Conservation (phyloP, 2,329 filamentous ascomycete genomes). For the Fusarium globosum region DNA sequence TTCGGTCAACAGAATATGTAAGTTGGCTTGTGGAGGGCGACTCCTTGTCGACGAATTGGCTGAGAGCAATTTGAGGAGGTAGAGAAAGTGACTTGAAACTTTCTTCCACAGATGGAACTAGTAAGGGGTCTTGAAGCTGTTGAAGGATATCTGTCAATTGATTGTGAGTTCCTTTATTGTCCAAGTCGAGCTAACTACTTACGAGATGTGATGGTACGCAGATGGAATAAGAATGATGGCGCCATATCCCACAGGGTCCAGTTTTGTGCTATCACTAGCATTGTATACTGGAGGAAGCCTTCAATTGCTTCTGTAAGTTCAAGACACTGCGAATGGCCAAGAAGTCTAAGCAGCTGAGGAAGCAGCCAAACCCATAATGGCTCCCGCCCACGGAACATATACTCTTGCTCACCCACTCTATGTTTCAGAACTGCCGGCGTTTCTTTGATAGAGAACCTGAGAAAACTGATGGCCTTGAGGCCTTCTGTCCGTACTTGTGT, state of each 20-base stretch:
- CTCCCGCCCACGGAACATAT: slow-evolving; percentile 66
- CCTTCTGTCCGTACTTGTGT: slow-evolving; percentile 68
- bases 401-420: slow-evolving; percentile 52
- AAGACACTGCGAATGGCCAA: slow-evolving; percentile 63
- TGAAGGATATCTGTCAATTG: slow-evolving; percentile 47
- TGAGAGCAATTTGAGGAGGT: slow-evolving; percentile 54
- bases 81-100: slow-evolving; percentile 47
- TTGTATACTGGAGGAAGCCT: slow-evolving; percentile 61
- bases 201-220: slow-evolving; percentile 62
- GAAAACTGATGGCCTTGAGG: slow-evolving; percentile 79
- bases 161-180: not conserved
- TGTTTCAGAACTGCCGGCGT: slow-evolving; percentile 75
- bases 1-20: slow-evolving; percentile 54
- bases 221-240: slow-evolving; percentile 58
- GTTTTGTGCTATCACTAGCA: slow-evolving; percentile 57
- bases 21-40: slow-evolving; percentile 42
- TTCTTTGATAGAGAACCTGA: slow-evolving; percentile 79
- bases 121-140: slow-evolving; percentile 49
- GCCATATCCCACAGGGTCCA: slow-evolving; percentile 62
- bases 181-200: slow-evolving; percentile 37
- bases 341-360: slow-evolving; percentile 66
- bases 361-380: slow-evolving; percentile 75
- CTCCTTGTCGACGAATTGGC: slow-evolving; percentile 48
- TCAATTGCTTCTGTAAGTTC: slow-evolving; percentile 64
- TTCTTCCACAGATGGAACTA: slow-evolving; percentile 45